Conservation (phyloP, 805 yeast genomes). For the Candida sakaeoensis region DNA sequence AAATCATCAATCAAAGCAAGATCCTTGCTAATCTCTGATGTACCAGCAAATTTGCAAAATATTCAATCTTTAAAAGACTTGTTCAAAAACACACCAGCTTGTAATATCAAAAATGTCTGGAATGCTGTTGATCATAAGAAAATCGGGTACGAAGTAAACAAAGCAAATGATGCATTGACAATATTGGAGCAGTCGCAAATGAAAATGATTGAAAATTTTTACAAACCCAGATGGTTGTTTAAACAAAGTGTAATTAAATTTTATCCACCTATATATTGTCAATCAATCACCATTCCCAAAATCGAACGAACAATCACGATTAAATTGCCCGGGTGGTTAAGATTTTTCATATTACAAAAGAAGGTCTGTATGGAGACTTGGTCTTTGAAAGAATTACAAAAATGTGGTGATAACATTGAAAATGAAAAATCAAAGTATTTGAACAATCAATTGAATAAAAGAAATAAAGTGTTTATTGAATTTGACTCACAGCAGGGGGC, state of each 20-base stretch:
- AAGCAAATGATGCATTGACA: constrained; percentile 24
- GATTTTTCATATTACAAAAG: constrained; percentile 21
- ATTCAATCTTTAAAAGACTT: constrained; percentile 20
- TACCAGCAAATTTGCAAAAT: constrained; percentile 35
- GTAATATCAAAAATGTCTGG: constrained; percentile 53
- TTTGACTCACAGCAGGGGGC: constrained; percentile 58
- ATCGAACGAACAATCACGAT: constrained; percentile 18
- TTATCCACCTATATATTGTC: constrained; percentile 32
- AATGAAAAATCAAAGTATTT: constrained; percentile 15
- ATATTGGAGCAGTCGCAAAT: constrained; percentile 26
- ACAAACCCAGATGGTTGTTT: constrained; percentile 1
- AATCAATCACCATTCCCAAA: constrained; percentile 17
- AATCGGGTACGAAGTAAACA: constrained; percentile 16
- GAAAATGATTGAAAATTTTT: constrained; percentile 1
- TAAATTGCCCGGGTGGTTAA: constrained; percentile 27
- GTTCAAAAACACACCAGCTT: constrained; percentile 48
- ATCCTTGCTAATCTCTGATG: constrained; percentile 42
- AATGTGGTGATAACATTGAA: constrained; percentile 16
- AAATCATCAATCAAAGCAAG: constrained; percentile 22
- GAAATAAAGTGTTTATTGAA: constrained; percentile 55
- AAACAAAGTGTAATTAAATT: constrained; percentile 13
- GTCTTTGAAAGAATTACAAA: constrained; percentile 22
- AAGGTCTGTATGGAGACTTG: constrained; percentile 22
- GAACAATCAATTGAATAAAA: constrained; percentile 18
- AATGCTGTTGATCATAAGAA: constrained; percentile 38